Conservation (phyloP, 179 eudicot genomes). For the Camellia oleifera region DNA sequence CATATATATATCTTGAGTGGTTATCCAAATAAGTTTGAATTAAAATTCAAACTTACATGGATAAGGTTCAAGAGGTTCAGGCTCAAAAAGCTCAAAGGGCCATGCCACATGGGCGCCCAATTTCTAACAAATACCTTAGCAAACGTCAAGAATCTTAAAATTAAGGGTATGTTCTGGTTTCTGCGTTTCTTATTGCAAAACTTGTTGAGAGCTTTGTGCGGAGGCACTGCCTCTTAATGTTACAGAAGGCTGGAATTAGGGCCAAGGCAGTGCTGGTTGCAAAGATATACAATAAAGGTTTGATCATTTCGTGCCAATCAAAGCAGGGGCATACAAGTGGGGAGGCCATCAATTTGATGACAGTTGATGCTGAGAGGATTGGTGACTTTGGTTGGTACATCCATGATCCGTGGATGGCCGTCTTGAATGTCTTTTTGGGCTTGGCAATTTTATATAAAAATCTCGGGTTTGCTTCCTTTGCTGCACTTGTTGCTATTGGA, state of each 20-base stretch:
- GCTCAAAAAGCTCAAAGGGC: too few species aligned
- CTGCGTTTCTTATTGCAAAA: slow-evolving; percentile 52
- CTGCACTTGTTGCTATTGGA: slow-evolving; percentile 45
- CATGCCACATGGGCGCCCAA: too few species aligned
- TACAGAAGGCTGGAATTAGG: slow-evolving; percentile 28
- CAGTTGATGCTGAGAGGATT: slow-evolving; percentile 74
- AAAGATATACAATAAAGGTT: slow-evolving; percentile 26
- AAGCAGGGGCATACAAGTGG: slow-evolving; percentile 66
- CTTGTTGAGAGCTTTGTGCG: slow-evolving; percentile 49
- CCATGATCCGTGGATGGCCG: slow-evolving; percentile 68
- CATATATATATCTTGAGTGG: too few species aligned
- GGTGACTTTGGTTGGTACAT: slow-evolving; percentile 62
- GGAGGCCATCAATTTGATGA: slow-evolving; percentile 27
- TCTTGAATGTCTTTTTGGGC: slow-evolving; percentile 54
- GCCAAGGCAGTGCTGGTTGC: slow-evolving; percentile 22
- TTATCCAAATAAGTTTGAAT: too few species aligned
- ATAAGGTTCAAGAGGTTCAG: too few species aligned
- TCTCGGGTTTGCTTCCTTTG: slow-evolving; percentile 63
- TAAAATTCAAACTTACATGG: too few species aligned
- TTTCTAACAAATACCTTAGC: slow-evolving; percentile 26
- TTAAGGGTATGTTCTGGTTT: slow-evolving; percentile 50
- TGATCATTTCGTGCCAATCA: slow-evolving; percentile 44
- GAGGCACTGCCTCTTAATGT: slow-evolving; percentile 50
- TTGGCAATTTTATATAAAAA: slow-evolving; percentile 53
- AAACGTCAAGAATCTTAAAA: slow-evolving; percentile 33